Evolutionary conservation across 495 filamentous ascomycete species (phyloP).

Genomic region (Echria macrotheca): DNA sequence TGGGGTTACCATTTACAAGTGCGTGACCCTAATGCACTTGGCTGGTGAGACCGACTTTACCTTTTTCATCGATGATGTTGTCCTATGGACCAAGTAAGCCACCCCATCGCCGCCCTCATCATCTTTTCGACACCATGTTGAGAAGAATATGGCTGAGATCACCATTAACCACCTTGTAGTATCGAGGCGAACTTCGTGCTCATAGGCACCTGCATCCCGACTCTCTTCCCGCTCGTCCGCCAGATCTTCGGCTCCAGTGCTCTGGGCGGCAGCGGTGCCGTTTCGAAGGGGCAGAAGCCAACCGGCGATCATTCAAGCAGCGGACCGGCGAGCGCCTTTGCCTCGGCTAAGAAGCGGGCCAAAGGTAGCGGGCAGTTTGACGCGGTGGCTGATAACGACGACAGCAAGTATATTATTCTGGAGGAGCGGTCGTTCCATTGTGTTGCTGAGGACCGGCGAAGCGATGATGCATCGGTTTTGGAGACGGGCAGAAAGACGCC

Average conservation of each 20-base stretch:
- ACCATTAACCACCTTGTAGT: neutral
- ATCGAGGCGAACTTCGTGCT: slow-evolving; percentile 19
- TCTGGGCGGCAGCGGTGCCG: slow-evolving; percentile 11
- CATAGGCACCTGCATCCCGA: slow-evolving; percentile 18
- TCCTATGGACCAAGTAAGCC: slow-evolving; percentile 20
- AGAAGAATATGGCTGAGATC: too few relatives aligned
- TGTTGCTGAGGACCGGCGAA: slow-evolving; percentile 3
- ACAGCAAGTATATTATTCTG: slow-evolving; percentile 17
- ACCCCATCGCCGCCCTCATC: neutral
- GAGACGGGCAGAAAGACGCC: too few relatives aligned
- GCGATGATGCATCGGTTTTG: neutral
- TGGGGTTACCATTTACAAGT: slow-evolving; percentile 14
- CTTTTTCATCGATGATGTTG: slow-evolving; percentile 12
- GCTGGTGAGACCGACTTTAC: slow-evolving; percentile 11
- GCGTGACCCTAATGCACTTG: slow-evolving; percentile 8
- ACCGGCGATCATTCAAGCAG: neutral
- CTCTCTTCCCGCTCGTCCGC: slow-evolving; percentile 13
- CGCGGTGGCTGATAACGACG: neutral
- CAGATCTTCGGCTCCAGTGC: slow-evolving; percentile 15
- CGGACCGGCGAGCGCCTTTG: neutral
- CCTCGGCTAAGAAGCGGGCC: neutral
- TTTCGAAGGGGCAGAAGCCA: neutral
- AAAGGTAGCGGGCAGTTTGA: neutral
- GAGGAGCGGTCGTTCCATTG: slow-evolving; percentile 18
- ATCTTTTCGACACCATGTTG: neutral